These are phyloP conservation scores for Botryotinia globosa DNA, from an alignment of 2,329 filamentous ascomycete genomes.

Conservation along the genomic window DNA sequence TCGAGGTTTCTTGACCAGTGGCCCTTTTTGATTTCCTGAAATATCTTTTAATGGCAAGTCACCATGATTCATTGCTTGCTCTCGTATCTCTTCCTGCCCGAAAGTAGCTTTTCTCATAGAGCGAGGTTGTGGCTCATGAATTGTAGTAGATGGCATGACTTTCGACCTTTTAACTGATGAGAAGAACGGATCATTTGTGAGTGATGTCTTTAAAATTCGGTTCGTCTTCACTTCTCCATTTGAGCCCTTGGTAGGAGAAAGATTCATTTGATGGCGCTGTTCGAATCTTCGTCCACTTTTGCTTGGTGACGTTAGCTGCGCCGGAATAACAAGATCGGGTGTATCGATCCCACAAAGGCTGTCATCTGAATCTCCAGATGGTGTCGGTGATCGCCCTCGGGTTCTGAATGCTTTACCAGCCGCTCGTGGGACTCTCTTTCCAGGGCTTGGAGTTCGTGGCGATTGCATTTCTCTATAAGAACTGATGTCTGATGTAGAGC, in stretches of 20 bases:
- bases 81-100: conserved; percentile 25
- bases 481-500: conserved; percentile 25
- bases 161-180: conserved; percentile 28
- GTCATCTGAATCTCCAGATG: conserved; percentile 29
- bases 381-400: conserved; percentile 22
- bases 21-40: conserved; percentile 28
- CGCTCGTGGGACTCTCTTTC: conserved; percentile 21
- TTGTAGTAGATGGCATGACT: conserved; percentile 17
- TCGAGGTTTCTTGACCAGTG: conserved; percentile 14
- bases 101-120: conserved; percentile 34
- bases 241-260: conserved; percentile 25
- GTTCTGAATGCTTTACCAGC: conserved; percentile 12
- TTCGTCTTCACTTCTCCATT: conserved; percentile 4
- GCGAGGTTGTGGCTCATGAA: conserved; percentile 26
- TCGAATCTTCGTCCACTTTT: conserved; percentile 23
- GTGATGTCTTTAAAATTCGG: neutral
- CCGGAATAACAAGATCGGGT: conserved; percentile 29
- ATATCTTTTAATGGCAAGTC: conserved; percentile 28
- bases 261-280: conserved; percentile 22
- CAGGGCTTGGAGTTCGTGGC: conserved; percentile 26
- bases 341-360: conserved; percentile 29
- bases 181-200: conserved; percentile 31
- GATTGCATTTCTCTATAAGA: conserved; percentile 26
- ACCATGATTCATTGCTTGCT: conserved; percentile 21
- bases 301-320: conserved; percentile 31